Conservation (phyloP, 352 stramenopile genomes). For the Phytophthora colocasiae region DNA sequence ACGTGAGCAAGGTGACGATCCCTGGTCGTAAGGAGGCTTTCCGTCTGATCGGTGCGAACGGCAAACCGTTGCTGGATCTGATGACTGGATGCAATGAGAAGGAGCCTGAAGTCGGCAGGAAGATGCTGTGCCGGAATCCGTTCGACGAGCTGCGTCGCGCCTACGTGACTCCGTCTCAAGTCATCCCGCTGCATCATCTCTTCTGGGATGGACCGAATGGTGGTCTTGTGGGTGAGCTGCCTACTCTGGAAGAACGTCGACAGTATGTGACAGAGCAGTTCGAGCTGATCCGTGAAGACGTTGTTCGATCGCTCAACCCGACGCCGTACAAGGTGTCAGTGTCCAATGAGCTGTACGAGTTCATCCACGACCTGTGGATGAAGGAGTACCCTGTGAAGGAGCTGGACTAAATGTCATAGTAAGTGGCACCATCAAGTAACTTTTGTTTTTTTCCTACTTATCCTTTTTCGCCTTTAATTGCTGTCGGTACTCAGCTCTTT, state of each 20-base stretch:
- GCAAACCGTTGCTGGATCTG: conserved; percentile 90
- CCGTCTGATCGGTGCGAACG: conserved; percentile 90
- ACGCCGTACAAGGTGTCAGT: conserved; percentile 96
- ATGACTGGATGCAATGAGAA: conserved; percentile 91
- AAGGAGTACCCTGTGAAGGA: conserved; percentile 89
- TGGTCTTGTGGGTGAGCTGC: conserved; percentile 67
- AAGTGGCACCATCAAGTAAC: conserved; percentile 36
- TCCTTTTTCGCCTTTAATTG: conserved; percentile 58
- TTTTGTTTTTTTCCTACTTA: conserved; percentile 43
- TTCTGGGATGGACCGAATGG: conserved; percentile 92
- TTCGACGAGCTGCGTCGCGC: conserved; percentile 96
- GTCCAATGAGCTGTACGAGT: conserved; percentile 89
- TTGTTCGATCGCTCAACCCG: conserved; percentile 96
- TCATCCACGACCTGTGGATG: conserved; percentile 98
- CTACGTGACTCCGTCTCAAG: conserved; percentile 92
- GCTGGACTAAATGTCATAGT: conserved; percentile 61
- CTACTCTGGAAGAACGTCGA: conserved; percentile 80
- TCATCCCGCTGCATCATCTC: conserved; percentile 91
- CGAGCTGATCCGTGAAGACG: conserved; percentile 93
- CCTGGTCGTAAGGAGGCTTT: conserved; percentile 92
- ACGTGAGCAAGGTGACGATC: conserved; percentile 96
- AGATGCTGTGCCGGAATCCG: conserved; percentile 95
- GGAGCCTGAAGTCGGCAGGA: conserved; percentile 81
- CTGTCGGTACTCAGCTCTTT: conserved; percentile 70
- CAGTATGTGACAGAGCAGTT: conserved; percentile 93